A percentile compares a stretch with the other conserved stretches of the same genome.
These are phyloP conservation scores for Paracoccidioides brasiliensis DNA, from an alignment of 2,329 filamentous ascomycete genomes.

Conservation along the genomic window DNA sequence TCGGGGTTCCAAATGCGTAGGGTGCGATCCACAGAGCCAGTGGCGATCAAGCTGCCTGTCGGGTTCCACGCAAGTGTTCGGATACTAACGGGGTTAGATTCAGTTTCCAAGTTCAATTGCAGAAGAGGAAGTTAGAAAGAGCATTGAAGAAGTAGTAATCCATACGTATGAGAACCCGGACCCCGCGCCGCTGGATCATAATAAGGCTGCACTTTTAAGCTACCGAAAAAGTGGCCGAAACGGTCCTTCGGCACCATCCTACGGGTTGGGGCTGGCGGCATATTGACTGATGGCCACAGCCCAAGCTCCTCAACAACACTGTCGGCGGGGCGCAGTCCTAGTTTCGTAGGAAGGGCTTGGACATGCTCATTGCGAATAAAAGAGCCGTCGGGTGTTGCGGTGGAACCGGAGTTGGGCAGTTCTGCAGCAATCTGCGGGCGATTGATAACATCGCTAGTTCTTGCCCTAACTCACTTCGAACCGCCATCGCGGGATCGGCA, in stretches of 20 bases:
- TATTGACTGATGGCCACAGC: background rate
- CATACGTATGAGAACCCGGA: slow-evolving; percentile 45
- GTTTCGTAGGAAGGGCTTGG: background rate
- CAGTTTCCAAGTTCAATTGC: slow-evolving; percentile 7
- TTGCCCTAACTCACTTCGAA: background rate
- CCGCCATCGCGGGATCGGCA: background rate
- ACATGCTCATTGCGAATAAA: background rate
- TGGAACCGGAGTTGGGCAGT: background rate
- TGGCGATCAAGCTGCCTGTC: slow-evolving; percentile 68
- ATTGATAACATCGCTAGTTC: background rate
- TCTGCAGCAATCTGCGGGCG: background rate
- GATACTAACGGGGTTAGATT: slow-evolving; percentile 39
- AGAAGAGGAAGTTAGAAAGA: background rate
- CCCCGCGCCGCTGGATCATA: slow-evolving; percentile 47
- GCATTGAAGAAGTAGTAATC: slow-evolving; percentile 5
- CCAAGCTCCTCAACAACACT: background rate
- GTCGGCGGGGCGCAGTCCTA: background rate
- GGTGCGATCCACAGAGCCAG: slow-evolving; percentile 74
- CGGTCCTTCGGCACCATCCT: slow-evolving; percentile 47
- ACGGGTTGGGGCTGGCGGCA: slow-evolving; percentile 23
- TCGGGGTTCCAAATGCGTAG: slow-evolving; percentile 81
- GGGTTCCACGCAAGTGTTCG: slow-evolving; percentile 84
- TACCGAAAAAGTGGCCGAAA: slow-evolving; percentile 54
- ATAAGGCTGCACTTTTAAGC: slow-evolving; percentile 59
- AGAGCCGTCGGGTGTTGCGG: background rate